Conservation (phyloP, 2,329 filamentous ascomycete species). For the Aspergillus fijiensis region DNA sequence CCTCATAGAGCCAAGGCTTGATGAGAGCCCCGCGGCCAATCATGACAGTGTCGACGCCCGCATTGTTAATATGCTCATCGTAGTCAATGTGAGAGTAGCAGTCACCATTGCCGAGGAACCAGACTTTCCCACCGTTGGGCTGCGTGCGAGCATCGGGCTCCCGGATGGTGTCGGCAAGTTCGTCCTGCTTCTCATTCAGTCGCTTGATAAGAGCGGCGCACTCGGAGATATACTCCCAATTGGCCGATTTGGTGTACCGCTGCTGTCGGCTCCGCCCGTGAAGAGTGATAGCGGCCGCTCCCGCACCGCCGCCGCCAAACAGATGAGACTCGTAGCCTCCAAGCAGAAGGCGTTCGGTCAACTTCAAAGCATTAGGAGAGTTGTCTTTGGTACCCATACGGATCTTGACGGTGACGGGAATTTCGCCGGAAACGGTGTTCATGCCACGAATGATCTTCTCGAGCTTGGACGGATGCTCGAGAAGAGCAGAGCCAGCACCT, state of each 20-base stretch:
- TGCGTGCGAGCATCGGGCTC: slow-evolving; percentile 75
- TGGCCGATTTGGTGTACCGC: slow-evolving; percentile 85
- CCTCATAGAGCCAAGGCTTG: slow-evolving; percentile 98
- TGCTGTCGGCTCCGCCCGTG: slow-evolving; percentile 93
- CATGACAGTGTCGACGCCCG: slow-evolving; percentile 91
- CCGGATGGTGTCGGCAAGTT: slow-evolving; percentile 69
- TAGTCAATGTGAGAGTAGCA: slow-evolving; percentile 93
- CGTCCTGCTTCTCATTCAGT: slow-evolving; percentile 68
- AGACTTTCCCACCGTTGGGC: slow-evolving; percentile 70
- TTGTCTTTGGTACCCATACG: slow-evolving; percentile 83
- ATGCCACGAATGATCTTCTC: slow-evolving; percentile 95
- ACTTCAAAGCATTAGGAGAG: slow-evolving; percentile 73
- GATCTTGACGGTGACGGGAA: slow-evolving; percentile 93
- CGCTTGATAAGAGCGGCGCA: slow-evolving; percentile 80
- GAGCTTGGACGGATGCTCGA: slow-evolving; percentile 84
- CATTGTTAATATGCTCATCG: slow-evolving; percentile 70
- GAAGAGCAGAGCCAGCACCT: slow-evolving; percentile 84
- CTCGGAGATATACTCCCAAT: slow-evolving; percentile 93
- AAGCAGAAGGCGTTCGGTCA: slow-evolving; percentile 79
- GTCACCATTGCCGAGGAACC: slow-evolving; percentile 95
- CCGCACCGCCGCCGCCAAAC: slow-evolving; percentile 63
- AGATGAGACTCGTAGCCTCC: slow-evolving; percentile 72
- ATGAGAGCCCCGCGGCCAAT: slow-evolving; percentile 92
- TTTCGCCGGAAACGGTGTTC: slow-evolving; percentile 86
- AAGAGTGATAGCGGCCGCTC: slow-evolving; percentile 91